Base-by-base conservation (phyloP, 2,329 filamentous ascomycete genomes). In the Dactylellina sp. region DNA sequence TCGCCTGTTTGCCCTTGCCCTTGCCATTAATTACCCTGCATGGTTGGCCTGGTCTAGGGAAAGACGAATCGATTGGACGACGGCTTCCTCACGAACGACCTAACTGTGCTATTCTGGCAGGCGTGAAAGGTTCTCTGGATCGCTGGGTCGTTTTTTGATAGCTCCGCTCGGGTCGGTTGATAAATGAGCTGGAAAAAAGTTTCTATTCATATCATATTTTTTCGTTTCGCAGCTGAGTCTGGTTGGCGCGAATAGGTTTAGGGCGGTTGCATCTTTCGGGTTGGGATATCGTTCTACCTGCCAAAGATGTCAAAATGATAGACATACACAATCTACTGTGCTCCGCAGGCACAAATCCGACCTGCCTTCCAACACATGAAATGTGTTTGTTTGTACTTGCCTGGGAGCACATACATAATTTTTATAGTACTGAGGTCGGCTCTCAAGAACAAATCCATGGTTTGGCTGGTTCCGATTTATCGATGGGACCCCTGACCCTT, bases 161-260 rank as follows among this genome's bases (percentile, higher is more conserved):
- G 32, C 63, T 68, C 63, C 63, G 63, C 37, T 53, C 55, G 53
- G 53, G 46, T 68, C 63, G 63, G 63, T 42, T 60, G 63, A 68
- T 68, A 68, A 28, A 60, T 44, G 2, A 25, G 44, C 16, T 25
- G 35, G 46, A 28, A n/a, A n/a, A n/a, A n/a, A n/a, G n/a, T 16
- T 57, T 57, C 50, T 66, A 52, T 50, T 66, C 62, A 52, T 59
- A 59, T 53, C 52, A 20, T 14, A 50, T 50, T 49, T 28, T 11
- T n/a, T 53, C n/a, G 49, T n/a, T 57, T 20, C 22, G 11, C 18
- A 44, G 28, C 22, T 52, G 20, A 25, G n/a, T 32, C 16, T 20
- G 46, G 52, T 50, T 42, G 50, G 35, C 25, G n/a, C 39, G 46
- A 32, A 32, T 4, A 32, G 28, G 49, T 52, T 68, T 52, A n/a